Percentiles rank a stretch among this genome's conserved stretches.
Conservation (phyloP, 192 early-diverging fungal species). For the Rhizophagus sp. region DNA sequence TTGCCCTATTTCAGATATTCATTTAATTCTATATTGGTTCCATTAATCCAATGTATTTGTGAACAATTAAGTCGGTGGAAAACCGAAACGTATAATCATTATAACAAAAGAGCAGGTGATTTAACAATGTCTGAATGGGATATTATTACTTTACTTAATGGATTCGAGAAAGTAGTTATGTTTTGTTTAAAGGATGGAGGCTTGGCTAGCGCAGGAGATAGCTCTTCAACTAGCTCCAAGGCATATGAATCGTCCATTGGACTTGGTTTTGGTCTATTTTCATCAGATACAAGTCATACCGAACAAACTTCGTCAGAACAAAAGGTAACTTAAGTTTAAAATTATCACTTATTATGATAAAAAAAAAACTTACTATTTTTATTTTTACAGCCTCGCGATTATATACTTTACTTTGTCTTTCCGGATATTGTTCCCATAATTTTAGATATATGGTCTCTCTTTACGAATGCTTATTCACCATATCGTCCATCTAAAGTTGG, state of each 20-base stretch:
- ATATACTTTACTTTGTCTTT: conserved; percentile 47
- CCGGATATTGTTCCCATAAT: conserved; percentile 50
- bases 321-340: conserved; percentile 18
- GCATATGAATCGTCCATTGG: not conserved
- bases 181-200: conserved; percentile 50
- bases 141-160: conserved; percentile 52
- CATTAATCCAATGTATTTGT: conserved; percentile 62
- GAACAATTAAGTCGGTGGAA: conserved; percentile 52
- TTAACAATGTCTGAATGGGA: conserved; percentile 43
- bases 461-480: conserved; percentile 24
- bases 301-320: conserved; percentile 27
- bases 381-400: conserved; percentile 47
- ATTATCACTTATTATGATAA: not conserved
- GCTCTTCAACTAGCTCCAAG: not conserved
- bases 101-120: not conserved
- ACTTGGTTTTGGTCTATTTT: not conserved
- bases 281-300: conserved; percentile 23
- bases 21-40: conserved; percentile 63
- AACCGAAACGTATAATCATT: conserved; percentile 11
- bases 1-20: conserved; percentile 61
- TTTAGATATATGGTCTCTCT: conserved; percentile 50
- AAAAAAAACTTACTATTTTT: not conserved
- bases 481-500: conserved; percentile 23
- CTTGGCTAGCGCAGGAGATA: conserved; percentile 41
- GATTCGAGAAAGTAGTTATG: conserved; percentile 58